A percentile compares a stretch with the other conserved stretches of the same genome.
phyloP scores from a whole-genome alignment of 2,329 filamentous ascomycete genomes.

The Ophiocordyceps australis region DNA sequence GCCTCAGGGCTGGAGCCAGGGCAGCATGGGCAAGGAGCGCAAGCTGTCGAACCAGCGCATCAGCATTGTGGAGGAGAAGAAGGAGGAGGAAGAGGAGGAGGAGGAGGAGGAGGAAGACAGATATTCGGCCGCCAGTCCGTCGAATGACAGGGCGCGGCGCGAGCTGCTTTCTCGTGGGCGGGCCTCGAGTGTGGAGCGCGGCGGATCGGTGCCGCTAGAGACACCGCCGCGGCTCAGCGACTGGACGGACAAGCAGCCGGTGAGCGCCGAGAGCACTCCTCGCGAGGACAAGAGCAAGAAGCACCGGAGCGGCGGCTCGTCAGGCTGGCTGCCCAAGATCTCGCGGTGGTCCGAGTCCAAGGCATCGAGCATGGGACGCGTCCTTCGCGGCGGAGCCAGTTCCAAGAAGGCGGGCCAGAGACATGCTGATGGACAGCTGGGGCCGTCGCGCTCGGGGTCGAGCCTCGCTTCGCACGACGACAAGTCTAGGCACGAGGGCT shows the following conservation, averaged over 20 bases:
- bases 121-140: conserved; percentile 31
- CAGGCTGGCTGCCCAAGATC: conserved; percentile 71
- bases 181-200: conserved; percentile 20
- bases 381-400: conserved; percentile 49
- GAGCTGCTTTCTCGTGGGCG: conserved; percentile 46
- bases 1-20: conserved; percentile 25
- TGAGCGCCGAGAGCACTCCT: conserved; percentile 68
- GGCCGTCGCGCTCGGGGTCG: conserved; percentile 64
- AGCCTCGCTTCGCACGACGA: conserved; percentile 49
- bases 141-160: conserved; percentile 16
- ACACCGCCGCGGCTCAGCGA: conserved; percentile 37
- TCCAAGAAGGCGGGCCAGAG: conserved; percentile 33
- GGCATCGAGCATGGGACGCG: conserved; percentile 66
- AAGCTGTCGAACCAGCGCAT: conserved; percentile 62
- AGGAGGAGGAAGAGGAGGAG: conserved; percentile 51
- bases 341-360: conserved; percentile 97
- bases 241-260: conserved; percentile 17
- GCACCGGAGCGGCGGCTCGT: conserved; percentile 72
- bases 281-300: conserved; percentile 60
- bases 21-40: conserved; percentile 26
- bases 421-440: conserved; percentile 35
- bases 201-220: conserved; percentile 32
- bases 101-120: conserved; percentile 62
- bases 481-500: conserved; percentile 31
- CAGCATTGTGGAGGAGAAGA: conserved; percentile 73